Percentiles rank a stretch among this genome's conserved stretches.
phyloP scores from a whole-genome alignment of 352 stramenopile genomes.

The Thraustochytrium striatum region DNA sequence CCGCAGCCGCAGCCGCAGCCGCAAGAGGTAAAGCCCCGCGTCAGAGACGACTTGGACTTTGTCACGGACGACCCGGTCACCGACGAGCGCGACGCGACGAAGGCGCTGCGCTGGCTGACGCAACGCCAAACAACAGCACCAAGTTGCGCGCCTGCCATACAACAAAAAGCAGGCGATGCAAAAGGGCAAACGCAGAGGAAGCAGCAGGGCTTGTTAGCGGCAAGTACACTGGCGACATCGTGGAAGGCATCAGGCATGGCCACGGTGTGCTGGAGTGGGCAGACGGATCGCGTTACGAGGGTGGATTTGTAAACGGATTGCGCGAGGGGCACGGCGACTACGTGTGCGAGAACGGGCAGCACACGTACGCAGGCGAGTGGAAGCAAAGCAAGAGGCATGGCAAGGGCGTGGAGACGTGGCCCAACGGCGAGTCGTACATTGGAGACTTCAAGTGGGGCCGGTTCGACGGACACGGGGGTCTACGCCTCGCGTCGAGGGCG shows the following conservation, averaged over 20 bases:
- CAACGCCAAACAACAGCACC: background rate
- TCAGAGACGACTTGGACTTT: background rate
- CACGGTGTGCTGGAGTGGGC: constrained; percentile 59
- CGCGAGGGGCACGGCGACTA: constrained; percentile 71
- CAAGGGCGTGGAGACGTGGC: constrained; percentile 56
- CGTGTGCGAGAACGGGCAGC: constrained; percentile 56
- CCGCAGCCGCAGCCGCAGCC: too few species aligned
- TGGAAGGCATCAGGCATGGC: constrained; percentile 58
- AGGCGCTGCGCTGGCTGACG: background rate
- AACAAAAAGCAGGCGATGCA: background rate
- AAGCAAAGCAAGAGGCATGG: constrained; percentile 54
- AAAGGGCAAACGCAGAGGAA: background rate
- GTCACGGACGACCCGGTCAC: background rate
- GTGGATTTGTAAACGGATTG: constrained; percentile 64
- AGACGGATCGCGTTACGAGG: constrained; percentile 58
- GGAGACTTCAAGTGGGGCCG: constrained; percentile 41
- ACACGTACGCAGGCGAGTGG: constrained; percentile 59
- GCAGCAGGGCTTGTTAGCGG: background rate
- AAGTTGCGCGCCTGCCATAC: background rate
- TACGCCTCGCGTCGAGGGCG: background rate
- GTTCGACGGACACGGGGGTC: constrained; percentile 41
- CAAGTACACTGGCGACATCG: constrained; percentile 32
- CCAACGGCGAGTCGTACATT: constrained; percentile 47
- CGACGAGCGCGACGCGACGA: background rate
- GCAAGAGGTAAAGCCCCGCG: too few species aligned